Conservation (phyloP, 192 early-diverging fungal genomes). For the Backusella parvicylindrica region DNA sequence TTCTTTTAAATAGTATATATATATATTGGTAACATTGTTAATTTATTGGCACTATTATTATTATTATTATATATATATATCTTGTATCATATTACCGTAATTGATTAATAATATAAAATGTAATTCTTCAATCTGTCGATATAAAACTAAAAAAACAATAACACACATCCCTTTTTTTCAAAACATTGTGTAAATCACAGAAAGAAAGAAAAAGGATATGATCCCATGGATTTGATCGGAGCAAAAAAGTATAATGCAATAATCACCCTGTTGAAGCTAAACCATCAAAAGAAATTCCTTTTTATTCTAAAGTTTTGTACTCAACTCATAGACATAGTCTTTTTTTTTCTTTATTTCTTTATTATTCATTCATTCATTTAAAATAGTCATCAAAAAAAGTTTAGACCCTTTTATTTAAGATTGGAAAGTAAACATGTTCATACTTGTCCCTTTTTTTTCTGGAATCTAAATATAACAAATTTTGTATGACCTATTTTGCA, state of each 20-base stretch:
- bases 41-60: not conserved
- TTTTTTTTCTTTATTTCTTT: not conserved
- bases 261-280: not conserved
- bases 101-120: no score
- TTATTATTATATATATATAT: no score
- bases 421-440: not conserved
- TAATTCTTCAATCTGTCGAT: no score
- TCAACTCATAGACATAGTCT: not conserved
- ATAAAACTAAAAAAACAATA: not conserved
- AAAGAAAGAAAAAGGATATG: not conserved
- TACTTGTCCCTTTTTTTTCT: not conserved
- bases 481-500: not conserved
- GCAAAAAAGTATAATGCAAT: not conserved
- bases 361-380: not conserved
- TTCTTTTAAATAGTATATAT: not conserved
- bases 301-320: not conserved
- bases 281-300: not conserved
- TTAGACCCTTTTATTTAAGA: not conserved
- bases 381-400: not conserved
- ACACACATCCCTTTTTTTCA: not conserved
- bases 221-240: not conserved
- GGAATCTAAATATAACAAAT: conserved; percentile 1
- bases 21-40: not conserved
- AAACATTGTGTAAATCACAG: not conserved
- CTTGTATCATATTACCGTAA: no score